Evolutionary conservation across 495 filamentous ascomycete genomes (phyloP).

Genomic region (Penicillium silybi): DNA sequence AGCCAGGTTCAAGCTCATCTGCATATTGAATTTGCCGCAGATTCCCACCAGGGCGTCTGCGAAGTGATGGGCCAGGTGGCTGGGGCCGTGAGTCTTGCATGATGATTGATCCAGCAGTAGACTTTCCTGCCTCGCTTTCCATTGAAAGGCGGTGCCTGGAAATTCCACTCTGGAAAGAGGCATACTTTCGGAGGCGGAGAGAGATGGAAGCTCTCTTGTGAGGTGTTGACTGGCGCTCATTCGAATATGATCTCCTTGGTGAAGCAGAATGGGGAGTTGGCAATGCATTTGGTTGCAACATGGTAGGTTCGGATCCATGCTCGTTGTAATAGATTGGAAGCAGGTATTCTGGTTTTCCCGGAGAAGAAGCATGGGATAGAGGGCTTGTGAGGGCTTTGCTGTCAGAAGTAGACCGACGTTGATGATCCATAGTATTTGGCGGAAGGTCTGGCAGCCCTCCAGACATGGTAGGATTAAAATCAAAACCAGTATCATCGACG

Average conservation of each 20-base stretch:
- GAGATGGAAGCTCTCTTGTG: conserved; percentile 31
- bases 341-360: conserved; percentile 27
- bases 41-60: conserved; percentile 85
- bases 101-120: conserved; percentile 37
- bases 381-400: conserved; percentile 10
- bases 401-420: conserved; percentile 7
- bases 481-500: conserved; percentile 57
- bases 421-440: conserved; percentile 5
- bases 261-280: conserved; percentile 15
- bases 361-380: conserved; percentile 23
- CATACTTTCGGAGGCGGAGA: conserved; percentile 54
- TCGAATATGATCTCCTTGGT: conserved; percentile 32
- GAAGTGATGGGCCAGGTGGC: conserved; percentile 54
- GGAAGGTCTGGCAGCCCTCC: conserved; percentile 25
- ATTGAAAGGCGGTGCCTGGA: conserved; percentile 54
- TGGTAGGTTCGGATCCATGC: conserved; percentile 9
- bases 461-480: conserved; percentile 31
- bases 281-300: conserved; percentile 12
- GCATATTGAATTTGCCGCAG: conserved; percentile 75
- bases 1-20: conserved; percentile 58
- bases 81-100: conserved; percentile 36
- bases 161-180: conserved; percentile 71
- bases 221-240: conserved; percentile 24
- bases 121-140: conserved; percentile 57
- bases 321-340: conserved; percentile 35